Evolutionary conservation across 2,329 filamentous ascomycete genomes (phyloP), one percentile per base, ranked within the genome.

Genomic region (Corynespora cassiicola): DNA sequence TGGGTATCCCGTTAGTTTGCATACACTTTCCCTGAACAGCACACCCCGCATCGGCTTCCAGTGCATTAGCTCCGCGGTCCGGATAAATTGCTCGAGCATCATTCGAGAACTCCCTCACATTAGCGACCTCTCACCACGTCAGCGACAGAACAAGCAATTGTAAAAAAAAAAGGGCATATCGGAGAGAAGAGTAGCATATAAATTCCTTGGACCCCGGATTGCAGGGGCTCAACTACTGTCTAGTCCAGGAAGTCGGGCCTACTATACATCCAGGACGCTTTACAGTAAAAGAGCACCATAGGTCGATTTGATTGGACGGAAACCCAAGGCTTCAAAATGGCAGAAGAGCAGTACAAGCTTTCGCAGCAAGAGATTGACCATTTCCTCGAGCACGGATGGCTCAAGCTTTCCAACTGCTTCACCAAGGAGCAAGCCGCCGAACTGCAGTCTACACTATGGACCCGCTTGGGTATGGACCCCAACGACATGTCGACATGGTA

Each of bases 401-500:
- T 84, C 15, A 78, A 78, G 30, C 59, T 84, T 10, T 66, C 69
- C 2, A 58, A 72, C 18, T 82, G 79, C 66, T 80, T 81, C 55
- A 72, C 75, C 0, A 60, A 57, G 12, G 68, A 72, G 35, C 72
- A 76, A 47, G 74, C 76, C 1, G 69, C 70, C 2, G 68, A 74
- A 26, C 74, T 77, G 47, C 76, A 75, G 3, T 54, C 64, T 8
- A 71, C 70, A 12, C 54, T 87, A 22, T 88, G 85, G 85, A 80
- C 77, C 0, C 75, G 85, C 7, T 75, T 88, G 5, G 84, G 81
- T 17, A 84, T 86, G 76, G 77, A 79, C 29, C 77, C 82, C 0
- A 72, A 75, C 3, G 81, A 88, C 65, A 81, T 80, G 58, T 73
- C 75, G 2, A 88, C 85, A 20, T 88, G 85, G 85, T 65, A 50